These are phyloP conservation scores for Aureobasidium sp. DNA, from an alignment of 2,329 filamentous ascomycete species.

Conservation along the genomic window DNA sequence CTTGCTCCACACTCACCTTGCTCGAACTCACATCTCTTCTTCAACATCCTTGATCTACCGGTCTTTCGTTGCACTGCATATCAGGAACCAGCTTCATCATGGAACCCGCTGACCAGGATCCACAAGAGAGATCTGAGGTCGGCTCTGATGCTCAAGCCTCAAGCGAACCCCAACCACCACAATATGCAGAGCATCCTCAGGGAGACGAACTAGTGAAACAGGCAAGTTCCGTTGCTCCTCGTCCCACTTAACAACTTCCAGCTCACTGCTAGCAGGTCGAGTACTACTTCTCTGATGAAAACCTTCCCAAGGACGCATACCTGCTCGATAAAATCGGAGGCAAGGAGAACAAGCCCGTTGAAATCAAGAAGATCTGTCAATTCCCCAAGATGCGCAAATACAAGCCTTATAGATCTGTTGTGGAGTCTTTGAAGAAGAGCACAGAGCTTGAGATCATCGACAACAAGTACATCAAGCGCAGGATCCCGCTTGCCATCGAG, in stretches of 20 bases:
- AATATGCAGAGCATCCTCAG: slow-evolving; percentile 18
- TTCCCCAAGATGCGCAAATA: slow-evolving; percentile 42
- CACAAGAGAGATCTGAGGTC: background rate
- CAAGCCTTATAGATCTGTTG: slow-evolving; percentile 34
- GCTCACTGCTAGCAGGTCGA: slow-evolving; percentile 33
- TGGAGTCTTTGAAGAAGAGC: slow-evolving; percentile 37
- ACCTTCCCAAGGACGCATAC: slow-evolving; percentile 37
- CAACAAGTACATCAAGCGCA: slow-evolving; percentile 38
- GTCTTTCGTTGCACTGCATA: background rate
- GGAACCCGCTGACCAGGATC: background rate
- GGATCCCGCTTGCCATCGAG: slow-evolving; percentile 29
- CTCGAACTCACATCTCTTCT: background rate
- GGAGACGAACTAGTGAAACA: slow-evolving; percentile 21
- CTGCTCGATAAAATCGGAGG: slow-evolving; percentile 36
- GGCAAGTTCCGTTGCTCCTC: background rate
- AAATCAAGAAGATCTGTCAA: slow-evolving; percentile 36
- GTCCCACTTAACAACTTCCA: background rate
- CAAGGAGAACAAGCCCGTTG: slow-evolving; percentile 37
- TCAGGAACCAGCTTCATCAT: background rate
- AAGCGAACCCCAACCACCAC: background rate
- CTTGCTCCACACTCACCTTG: background rate
- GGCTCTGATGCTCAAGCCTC: background rate
- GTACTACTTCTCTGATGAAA: slow-evolving; percentile 45
- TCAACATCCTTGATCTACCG: background rate
- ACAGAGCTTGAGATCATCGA: slow-evolving; percentile 35